phyloP scores from a whole-genome alignment of 768 basidiomycete species.

The Boletus subcaerulescens region DNA sequence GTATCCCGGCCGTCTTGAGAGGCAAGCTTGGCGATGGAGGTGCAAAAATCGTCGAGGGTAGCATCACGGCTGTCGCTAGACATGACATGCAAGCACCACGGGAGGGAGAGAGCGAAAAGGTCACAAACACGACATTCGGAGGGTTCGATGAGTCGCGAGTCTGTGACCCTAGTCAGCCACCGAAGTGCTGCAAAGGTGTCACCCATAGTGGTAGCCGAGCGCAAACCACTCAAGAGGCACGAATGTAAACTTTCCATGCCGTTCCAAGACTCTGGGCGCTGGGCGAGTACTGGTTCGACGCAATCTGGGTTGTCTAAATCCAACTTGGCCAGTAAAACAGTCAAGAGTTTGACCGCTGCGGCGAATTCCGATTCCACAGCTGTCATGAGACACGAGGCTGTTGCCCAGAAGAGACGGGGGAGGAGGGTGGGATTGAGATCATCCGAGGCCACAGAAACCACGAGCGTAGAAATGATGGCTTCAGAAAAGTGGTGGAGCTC shows the following conservation, averaged over 20 bases:
- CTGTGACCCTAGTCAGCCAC: constrained; percentile 55
- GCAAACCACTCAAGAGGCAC: constrained; percentile 69
- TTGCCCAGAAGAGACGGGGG: constrained; percentile 87
- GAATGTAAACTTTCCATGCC: constrained; percentile 64
- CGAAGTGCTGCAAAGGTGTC: constrained; percentile 69
- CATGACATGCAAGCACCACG: constrained; percentile 87
- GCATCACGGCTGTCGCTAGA: constrained; percentile 56
- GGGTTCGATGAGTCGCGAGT: constrained; percentile 66
- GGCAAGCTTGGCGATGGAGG: constrained; percentile 70
- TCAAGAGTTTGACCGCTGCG: constrained; percentile 62
- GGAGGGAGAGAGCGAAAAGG: constrained; percentile 76
- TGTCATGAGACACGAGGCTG: constrained; percentile 77
- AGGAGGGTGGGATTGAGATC: constrained; percentile 60
- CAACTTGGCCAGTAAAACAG: constrained; percentile 60
- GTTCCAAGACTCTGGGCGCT: constrained; percentile 71
- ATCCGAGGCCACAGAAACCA: constrained; percentile 51
- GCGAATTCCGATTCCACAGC: constrained; percentile 79
- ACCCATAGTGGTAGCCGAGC: constrained; percentile 68
- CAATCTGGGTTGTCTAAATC: constrained; percentile 69
- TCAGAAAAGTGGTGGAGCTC: constrained; percentile 81
- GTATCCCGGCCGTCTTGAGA: constrained; percentile 69
- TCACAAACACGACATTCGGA: constrained; percentile 74
- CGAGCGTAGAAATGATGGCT: constrained; percentile 78
- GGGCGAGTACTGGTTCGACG: constrained; percentile 63
- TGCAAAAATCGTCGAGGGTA: constrained; percentile 64